Evolutionary conservation across 2,329 filamentous ascomycete species (phyloP).

Genomic region (Ascosphaera acerosa): DNA sequence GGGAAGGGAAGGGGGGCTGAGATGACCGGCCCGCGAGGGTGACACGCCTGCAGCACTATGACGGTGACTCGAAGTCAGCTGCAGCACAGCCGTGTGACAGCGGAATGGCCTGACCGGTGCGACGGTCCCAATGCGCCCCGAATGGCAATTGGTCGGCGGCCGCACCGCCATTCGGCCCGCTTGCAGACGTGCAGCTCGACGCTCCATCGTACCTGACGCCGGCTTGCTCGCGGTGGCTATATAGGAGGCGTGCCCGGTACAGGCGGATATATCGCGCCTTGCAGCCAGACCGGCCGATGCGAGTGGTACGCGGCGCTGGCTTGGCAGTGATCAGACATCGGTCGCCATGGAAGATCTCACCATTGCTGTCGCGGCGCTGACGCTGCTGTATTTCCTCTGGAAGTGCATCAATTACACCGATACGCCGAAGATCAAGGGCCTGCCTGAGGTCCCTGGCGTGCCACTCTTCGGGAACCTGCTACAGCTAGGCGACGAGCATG

Average conservation of each 20-base stretch:
- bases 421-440: conserved; percentile 32
- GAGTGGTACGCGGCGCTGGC: not conserved
- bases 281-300: not conserved
- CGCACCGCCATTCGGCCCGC: too few relatives aligned
- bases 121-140: too few relatives aligned
- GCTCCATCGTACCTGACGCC: too few relatives aligned
- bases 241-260: not conserved
- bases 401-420: conserved; percentile 27
- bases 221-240: not conserved
- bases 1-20: too few relatives aligned
- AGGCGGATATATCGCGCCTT: not conserved
- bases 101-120: too few relatives aligned
- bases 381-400: conserved; percentile 16
- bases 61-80: too few relatives aligned
- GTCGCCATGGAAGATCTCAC: conserved; percentile 5
- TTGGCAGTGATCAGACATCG: too few relatives aligned
- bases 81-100: too few relatives aligned
- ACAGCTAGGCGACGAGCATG: conserved; percentile 32
- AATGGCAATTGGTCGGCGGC: too few relatives aligned
- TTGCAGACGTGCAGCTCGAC: too few relatives aligned
- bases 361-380: conserved; percentile 11
- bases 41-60: too few relatives aligned
- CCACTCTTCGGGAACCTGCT: conserved; percentile 38
- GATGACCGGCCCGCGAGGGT: too few relatives aligned
- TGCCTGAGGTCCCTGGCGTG: conserved; percentile 35